Conservation (phyloP, 1,284 basidiomycete genomes). For the Moniliella sp. region DNA sequence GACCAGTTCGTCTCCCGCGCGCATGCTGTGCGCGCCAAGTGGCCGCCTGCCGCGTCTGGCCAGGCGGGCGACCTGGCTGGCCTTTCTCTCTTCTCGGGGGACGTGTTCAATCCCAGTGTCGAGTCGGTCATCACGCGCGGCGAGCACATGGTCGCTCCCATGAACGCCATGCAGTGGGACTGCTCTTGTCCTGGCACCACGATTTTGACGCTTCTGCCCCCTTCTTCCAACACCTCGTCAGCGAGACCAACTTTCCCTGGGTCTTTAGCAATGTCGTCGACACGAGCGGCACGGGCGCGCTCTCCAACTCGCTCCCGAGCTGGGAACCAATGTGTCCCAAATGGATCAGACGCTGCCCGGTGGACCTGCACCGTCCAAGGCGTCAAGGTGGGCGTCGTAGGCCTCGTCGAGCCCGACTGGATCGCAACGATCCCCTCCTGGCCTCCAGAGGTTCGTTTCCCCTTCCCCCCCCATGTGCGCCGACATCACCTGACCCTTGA, state of each 20-base stretch:
- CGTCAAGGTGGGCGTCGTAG: slow-evolving; percentile 53
- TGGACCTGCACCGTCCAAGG: slow-evolving; percentile 48
- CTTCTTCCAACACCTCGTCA: slow-evolving; percentile 6
- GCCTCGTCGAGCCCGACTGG: slow-evolving; percentile 64
- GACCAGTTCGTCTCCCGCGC: too few relatives aligned
- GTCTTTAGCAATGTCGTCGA: slow-evolving; percentile 36
- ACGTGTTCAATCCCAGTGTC: slow-evolving; percentile 50
- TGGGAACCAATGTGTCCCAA: too few relatives aligned
- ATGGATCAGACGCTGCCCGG: slow-evolving; percentile 22
- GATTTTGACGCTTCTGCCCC: slow-evolving; percentile 19
- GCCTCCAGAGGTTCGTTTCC: slow-evolving; percentile 46
- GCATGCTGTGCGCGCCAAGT: slow-evolving; percentile 15
- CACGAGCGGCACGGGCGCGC: too few relatives aligned
- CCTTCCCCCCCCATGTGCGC: too few relatives aligned
- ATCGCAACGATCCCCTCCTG: slow-evolving; percentile 62
- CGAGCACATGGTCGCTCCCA: slow-evolving; percentile 56
- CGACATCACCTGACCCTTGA: too few relatives aligned
- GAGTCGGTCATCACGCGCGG: slow-evolving; percentile 71
- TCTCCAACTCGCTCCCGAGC: too few relatives aligned
- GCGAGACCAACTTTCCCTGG: slow-evolving; percentile 7
- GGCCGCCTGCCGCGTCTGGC: not conserved
- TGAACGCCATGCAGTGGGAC: slow-evolving; percentile 14
- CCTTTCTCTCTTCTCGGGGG: slow-evolving; percentile 64
- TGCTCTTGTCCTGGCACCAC: slow-evolving; percentile 42
- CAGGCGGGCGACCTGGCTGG: too few relatives aligned